Evolutionary conservation across 257 asterid genomes (phyloP), one percentile per base, ranked within the genome.

Genomic region (Craterostigma plantagineum): DNA sequence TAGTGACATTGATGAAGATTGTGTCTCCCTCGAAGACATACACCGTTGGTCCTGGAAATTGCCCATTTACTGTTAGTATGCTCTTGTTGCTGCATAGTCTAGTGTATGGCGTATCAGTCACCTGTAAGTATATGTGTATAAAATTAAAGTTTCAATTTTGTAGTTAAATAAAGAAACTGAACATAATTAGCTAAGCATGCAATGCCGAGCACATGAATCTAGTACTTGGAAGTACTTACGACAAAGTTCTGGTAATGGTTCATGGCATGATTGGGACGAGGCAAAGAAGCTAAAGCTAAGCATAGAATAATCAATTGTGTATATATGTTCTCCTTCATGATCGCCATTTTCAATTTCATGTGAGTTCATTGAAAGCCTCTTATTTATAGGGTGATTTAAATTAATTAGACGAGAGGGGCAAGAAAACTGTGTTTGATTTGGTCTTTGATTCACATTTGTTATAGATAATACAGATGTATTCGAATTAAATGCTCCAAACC

Each of bases 1-100:
- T 69, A 1, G 33, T 11, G 11, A 69, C 64, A 30, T 58, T 46
- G 11, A 69, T 27, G 30, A 51, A 7, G 36, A 63, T 37, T 0
- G 64, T 58, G 10, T 64, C 72, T 14, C 77, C 72, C 33, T 45
- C 46, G 7, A 46, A 16, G 11, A 50, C 59, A 13, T 48, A 34
- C 3, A 70, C n/a, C 3, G 68, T 53, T 11, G 78, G 74, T 7
- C 78, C 71, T 0, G 78, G 78, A 33, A 59, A 70, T 45, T 66
- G 58, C 11, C 74, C 68, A 16, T 71, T 71, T 11, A 71, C 58
- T 0, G 73, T 62, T 8, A 72, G 45, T 9, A 72, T 68, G 43
- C 52, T 68, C 51, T 72, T 72, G 11, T 49, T 59, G 43, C 47
- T 36, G 42, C 75, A 66, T 0, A 66, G 63, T 48, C 64, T 48